Evolutionary conservation across 2,329 filamentous ascomycete species (phyloP), one percentile per base, ranked within the genome.

Genomic region (Claviceps arundinis): DNA sequence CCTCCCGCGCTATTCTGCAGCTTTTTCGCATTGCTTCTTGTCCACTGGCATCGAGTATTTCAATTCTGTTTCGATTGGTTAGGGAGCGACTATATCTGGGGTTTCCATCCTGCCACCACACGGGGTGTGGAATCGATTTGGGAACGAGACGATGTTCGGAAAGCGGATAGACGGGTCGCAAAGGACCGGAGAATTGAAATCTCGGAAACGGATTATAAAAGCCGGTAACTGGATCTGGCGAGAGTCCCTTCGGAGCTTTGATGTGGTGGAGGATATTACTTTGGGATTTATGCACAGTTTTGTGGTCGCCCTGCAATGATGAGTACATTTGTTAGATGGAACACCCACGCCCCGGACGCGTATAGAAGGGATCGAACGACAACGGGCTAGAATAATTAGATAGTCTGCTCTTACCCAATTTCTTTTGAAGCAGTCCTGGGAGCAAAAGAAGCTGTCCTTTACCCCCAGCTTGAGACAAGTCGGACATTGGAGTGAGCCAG

Each of bases 341-440:
- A 11, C 26, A 22, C 34, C 14, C 17, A 43, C 5, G 9, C 14
- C 41, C 8, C 45, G 4, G 26, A 26, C 16, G 24, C 41, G 14
- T 24, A 43, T 22, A 24, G n/a, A 9, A 30, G 14, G 24, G 5
- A 30, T 26, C 11, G 43, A 30, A 24, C 3, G 9, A 6, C 41
- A 26, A 3, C 8, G 13, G 16, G 38, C 24, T 41, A 7, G 4
- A 42, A 9, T 9, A 26, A 38, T 30, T 6, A 11, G 17, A 26
- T 17, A 16, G 19, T 26, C 38, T 26, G 26, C 26, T 38, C 80
- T 61, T 82, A 97, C 93, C 93, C 93, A 98, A 75, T 89, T 98
- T 69, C 83, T 85, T 77, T 96, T 97, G 73, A 98, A 98, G 75
- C 93, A 98, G 61, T 97, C 93, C 69, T 98, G 93, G 30, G 89